Conservation (phyloP, 768 basidiomycete genomes). For the Tricholoma saponaceum region DNA sequence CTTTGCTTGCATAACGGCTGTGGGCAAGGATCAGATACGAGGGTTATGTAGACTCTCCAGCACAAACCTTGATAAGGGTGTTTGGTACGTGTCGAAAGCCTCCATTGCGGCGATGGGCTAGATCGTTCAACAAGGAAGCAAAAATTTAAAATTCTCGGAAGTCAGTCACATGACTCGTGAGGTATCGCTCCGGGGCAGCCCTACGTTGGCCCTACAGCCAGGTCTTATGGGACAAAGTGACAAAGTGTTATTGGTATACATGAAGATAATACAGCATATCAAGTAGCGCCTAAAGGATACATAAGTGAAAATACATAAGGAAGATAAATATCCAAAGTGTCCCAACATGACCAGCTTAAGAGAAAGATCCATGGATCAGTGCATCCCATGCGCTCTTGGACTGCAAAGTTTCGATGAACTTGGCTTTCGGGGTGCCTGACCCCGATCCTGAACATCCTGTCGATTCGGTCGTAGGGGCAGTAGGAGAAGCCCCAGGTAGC, state of each 20-base stretch:
- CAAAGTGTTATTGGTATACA: no score
- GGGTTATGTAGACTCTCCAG: not conserved
- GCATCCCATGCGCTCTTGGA: constrained; percentile 66
- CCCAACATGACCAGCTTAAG: constrained; percentile 27
- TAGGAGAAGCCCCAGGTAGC: constrained; percentile 7
- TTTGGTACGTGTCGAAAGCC: constrained; percentile 69
- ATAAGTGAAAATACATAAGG: not conserved
- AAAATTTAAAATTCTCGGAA: not conserved
- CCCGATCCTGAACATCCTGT: constrained; percentile 12
- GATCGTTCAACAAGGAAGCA: not conserved
- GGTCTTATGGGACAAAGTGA: no score
- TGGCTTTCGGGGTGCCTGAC: constrained; percentile 34
- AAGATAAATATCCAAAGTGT: constrained; percentile 1
- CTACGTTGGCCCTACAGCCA: no score
- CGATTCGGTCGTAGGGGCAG: not conserved
- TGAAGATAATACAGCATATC: constrained; percentile 7
- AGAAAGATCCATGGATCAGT: constrained; percentile 62
- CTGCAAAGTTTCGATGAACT: constrained; percentile 54
- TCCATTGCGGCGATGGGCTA: constrained; percentile 44
- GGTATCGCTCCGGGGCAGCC: no score
- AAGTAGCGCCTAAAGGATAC: constrained; percentile 3
- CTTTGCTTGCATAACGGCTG: constrained; percentile 98
- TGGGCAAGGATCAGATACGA: constrained; percentile 6
- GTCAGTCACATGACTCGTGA: not conserved
- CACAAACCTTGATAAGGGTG: constrained; percentile 71